Base-by-base conservation (phyloP, 73 alveolate genomes). In the Symbiodinium natans region DNA sequence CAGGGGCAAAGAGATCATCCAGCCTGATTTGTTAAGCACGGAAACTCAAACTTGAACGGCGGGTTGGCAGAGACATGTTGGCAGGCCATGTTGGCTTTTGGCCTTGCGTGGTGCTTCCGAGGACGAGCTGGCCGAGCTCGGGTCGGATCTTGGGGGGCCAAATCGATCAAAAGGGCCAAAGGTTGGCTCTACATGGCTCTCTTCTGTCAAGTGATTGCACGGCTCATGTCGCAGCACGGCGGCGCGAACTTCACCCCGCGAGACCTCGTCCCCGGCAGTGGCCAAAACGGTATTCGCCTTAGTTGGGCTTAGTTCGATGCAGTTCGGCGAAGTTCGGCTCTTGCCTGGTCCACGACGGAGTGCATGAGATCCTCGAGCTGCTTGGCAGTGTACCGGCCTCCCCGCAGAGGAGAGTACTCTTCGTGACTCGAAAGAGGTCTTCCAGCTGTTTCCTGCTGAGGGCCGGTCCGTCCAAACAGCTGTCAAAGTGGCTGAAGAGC, bases 361-460 rank as follows among this genome's bases (percentile, higher is more conserved):
- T 63, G 80, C 80, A 63, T 63, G 36, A 13, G 17, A 27, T 27
- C 80, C 38, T 63, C 80, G 80, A 63, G 80, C 80, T 63, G 80
- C 80, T 63, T 63, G 38, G 80, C 80, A 63, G 11, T n/a, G 80
- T 63, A 63, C 36, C 80, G 80, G 80, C 80, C 80, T 63, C 59
- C 59, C 59, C 21, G 21, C 6, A 13, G 21, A 6, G 13, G 13
- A 46, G 59, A 46, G 59, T 46, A 13, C n/a, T n/a, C n/a, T n/a
- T n/a, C n/a, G n/a, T n/a, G n/a, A n/a, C n/a, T n/a, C n/a, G n/a
- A n/a, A n/a, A n/a, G n/a, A n/a, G n/a, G n/a, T n/a, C n/a, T n/a
- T n/a, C n/a, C n/a, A n/a, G 68, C 71, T 21, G 71, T 29, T 52
- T 13, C 71, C 2, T 23, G 71, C 71, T n/a, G 13, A 63, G 80